Percentiles rank a stretch among this genome's conserved stretches.
Evolutionary conservation across 2,329 filamentous ascomycete species (phyloP).

Genomic region (Xylaria sp.): DNA sequence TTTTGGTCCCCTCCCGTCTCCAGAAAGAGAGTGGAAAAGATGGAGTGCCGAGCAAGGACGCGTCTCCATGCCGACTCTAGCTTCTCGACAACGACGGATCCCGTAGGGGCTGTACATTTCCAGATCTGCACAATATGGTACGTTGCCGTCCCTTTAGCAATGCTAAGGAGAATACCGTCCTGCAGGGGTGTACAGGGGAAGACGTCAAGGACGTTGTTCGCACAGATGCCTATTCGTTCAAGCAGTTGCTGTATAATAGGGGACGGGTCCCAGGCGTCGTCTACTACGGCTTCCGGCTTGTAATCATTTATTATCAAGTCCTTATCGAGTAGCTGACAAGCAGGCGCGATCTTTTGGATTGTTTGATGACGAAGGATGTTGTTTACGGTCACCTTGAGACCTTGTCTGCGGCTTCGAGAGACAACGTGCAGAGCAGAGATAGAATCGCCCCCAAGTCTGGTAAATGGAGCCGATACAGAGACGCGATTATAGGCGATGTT

Average conservation of each 20-base stretch:
- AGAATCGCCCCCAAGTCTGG: background rate
- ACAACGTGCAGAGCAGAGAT: conserved; percentile 1
- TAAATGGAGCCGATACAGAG: background rate
- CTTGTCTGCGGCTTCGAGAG: background rate
- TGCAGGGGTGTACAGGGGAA: conserved; percentile 27
- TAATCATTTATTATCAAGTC: conserved; percentile 3
- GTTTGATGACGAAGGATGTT: background rate
- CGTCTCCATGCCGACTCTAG: background rate
- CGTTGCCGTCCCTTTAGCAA: background rate
- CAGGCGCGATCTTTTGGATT: conserved; percentile 2
- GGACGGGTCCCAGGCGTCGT: background rate
- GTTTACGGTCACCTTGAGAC: background rate
- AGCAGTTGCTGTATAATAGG: background rate
- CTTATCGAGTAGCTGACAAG: conserved; percentile 4
- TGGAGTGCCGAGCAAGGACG: background rate
- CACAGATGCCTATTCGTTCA: background rate
- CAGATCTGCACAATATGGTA: conserved; percentile 16
- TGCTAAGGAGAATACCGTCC: conserved; percentile 25
- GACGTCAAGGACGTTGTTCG: background rate
- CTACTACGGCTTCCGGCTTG: conserved; percentile 4
- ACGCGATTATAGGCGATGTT: background rate
- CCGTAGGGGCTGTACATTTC: background rate
- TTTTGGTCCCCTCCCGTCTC: conserved; percentile 1
- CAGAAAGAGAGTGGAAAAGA: background rate
- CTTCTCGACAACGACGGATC: background rate